Conservation (phyloP, 768 basidiomycete species). For the Trametes coccinea region DNA sequence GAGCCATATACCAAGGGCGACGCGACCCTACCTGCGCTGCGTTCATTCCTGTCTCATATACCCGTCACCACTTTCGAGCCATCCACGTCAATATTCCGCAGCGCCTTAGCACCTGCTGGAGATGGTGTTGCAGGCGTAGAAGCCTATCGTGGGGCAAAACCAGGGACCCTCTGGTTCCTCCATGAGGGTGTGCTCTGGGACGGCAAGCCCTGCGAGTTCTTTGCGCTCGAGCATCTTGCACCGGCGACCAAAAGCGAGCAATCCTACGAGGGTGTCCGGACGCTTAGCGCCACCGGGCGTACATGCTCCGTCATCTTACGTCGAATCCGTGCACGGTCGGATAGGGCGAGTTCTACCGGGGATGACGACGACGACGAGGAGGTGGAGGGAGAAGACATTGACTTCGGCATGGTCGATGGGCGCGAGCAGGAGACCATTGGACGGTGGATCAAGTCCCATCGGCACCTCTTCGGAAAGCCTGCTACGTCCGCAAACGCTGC, state of each 20-base stretch:
- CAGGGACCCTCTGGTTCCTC: constrained; percentile 73
- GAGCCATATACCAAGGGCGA: constrained; percentile 48
- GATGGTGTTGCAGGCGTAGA: constrained; percentile 53
- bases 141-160: constrained; percentile 71
- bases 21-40: constrained; percentile 50
- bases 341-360: not conserved
- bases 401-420: constrained; percentile 73
- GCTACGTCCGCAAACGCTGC: not conserved
- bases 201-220: constrained; percentile 77
- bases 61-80: constrained; percentile 48
- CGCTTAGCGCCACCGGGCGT: constrained; percentile 65
- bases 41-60: constrained; percentile 53
- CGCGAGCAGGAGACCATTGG: constrained; percentile 65
- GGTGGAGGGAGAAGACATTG: constrained; percentile 56
- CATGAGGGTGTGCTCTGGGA: constrained; percentile 70
- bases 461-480: constrained; percentile 52
- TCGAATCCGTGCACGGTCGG: constrained; percentile 31
- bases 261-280: constrained; percentile 44
- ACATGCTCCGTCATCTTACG: constrained; percentile 62
- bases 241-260: constrained; percentile 36
- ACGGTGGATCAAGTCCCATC: constrained; percentile 62
- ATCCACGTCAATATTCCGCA: constrained; percentile 53
- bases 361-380: constrained; percentile 41
- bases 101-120: constrained; percentile 35
- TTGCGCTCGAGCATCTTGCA: constrained; percentile 59